These are phyloP conservation scores for Cucumis melo DNA, from an alignment of 306 rosid genomes.

Conservation along the genomic window DNA sequence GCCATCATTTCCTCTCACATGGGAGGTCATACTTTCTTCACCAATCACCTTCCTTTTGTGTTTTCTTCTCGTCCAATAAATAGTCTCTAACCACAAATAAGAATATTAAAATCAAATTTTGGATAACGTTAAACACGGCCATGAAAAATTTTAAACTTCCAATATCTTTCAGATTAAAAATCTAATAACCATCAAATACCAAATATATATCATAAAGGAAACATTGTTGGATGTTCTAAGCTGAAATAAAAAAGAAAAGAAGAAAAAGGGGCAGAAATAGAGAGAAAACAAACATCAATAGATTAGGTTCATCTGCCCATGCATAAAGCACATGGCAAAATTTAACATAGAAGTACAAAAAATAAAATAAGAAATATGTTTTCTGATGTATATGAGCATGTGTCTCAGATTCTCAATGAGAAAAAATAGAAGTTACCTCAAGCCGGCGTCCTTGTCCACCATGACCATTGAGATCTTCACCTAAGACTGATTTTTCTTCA, in stretches of 20 bases:
- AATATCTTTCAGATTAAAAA: neutral
- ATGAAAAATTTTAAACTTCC: neutral
- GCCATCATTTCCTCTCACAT: neutral
- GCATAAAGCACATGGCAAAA: neutral
- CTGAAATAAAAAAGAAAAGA: neutral
- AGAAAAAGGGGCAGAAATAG: neutral
- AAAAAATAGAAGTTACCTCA: conserved; percentile 51
- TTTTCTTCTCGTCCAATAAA: neutral
- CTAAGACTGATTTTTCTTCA: conserved; percentile 26
- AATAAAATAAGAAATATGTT: neutral
- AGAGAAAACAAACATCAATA: neutral
- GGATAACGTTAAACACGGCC: neutral
- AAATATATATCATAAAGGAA: neutral
- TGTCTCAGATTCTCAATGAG: neutral
- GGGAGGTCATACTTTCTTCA: neutral
- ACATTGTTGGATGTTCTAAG: neutral
- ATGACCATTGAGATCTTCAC: conserved; percentile 28
- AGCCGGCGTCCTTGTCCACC: conserved; percentile 51
- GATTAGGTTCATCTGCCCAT: neutral
- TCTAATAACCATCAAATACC: neutral
- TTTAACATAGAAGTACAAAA: neutral
- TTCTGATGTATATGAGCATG: neutral
- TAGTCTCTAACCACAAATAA: neutral
- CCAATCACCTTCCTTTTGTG: neutral
- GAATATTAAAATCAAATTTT: neutral